Percentiles rank a stretch among this genome's conserved stretches.
Evolutionary conservation across 2,329 filamentous ascomycete species (phyloP).

Genomic region (Fusarium xyrophilum): DNA sequence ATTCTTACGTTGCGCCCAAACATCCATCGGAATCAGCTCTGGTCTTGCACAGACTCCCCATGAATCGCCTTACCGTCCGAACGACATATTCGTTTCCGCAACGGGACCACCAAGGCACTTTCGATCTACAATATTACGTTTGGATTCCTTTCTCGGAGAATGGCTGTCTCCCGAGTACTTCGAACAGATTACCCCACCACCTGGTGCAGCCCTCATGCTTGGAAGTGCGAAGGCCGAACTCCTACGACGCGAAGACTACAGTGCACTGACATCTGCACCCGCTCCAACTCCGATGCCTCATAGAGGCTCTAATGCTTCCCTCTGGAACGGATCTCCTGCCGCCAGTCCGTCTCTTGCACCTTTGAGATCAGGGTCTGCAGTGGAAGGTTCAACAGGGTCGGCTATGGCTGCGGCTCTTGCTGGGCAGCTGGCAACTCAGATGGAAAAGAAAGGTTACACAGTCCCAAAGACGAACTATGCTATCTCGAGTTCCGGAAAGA

Average conservation of each 20-base stretch:
- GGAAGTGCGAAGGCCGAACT: slow-evolving; percentile 87
- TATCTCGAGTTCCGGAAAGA: slow-evolving; percentile 78
- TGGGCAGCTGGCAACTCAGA: slow-evolving; percentile 35
- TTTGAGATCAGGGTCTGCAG: slow-evolving; percentile 27
- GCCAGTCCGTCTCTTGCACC: slow-evolving; percentile 37
- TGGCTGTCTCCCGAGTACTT: slow-evolving; percentile 96
- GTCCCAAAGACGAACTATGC: slow-evolving; percentile 84
- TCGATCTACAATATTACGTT: slow-evolving; percentile 71
- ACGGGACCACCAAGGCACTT: slow-evolving; percentile 46
- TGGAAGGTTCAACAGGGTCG: slow-evolving; percentile 42
- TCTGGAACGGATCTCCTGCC: slow-evolving; percentile 47
- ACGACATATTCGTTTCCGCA: slow-evolving; percentile 47
- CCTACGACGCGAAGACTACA: slow-evolving; percentile 75
- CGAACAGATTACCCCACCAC: slow-evolving; percentile 88
- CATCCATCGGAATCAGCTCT: slow-evolving; percentile 84
- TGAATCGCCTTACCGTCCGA: slow-evolving; percentile 45
- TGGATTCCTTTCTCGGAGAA: slow-evolving; percentile 94
- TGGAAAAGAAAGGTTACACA: slow-evolving; percentile 63
- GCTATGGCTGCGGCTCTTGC: slow-evolving; percentile 48
- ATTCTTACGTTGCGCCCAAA: slow-evolving; percentile 91
- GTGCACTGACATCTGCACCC: slow-evolving; percentile 49
- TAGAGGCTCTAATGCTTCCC: slow-evolving; percentile 38
- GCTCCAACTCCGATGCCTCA: slow-evolving; percentile 24
- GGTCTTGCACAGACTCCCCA: slow-evolving; percentile 71
- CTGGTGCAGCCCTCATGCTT: slow-evolving; percentile 85